These are phyloP conservation scores for Tetrapisispora iriomotensis DNA, from an alignment of 805 yeast genomes.

Conservation along the genomic window DNA sequence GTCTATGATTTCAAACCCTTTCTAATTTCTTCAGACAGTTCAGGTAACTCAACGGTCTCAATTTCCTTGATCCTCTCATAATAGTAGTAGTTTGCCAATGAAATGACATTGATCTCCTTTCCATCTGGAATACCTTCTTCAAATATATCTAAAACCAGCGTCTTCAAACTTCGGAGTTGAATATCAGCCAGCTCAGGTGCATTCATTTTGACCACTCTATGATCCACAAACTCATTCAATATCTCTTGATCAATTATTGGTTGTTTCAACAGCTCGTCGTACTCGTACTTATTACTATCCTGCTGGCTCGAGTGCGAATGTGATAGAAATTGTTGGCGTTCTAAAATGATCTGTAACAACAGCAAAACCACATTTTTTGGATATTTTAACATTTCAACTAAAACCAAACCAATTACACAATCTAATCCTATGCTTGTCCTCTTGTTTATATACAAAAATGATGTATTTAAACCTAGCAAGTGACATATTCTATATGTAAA, in stretches of 20 bases:
- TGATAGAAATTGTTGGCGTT: constrained; percentile 21
- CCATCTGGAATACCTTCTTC: constrained; percentile 9
- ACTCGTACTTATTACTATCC: constrained; percentile 11
- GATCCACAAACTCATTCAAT: constrained; percentile 14
- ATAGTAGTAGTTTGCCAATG: constrained; percentile 25
- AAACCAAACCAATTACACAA: too few relatives aligned
- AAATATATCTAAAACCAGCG: constrained; percentile 17
- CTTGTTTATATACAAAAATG: too few relatives aligned
- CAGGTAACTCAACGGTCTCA: constrained; percentile 16
- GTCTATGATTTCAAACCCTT: neutral
- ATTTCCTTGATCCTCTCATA: constrained; percentile 16
- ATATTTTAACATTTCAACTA: constrained; percentile 3
- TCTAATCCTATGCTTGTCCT: too few relatives aligned
- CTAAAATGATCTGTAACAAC: constrained; percentile 20
- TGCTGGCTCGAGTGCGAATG: constrained; percentile 5
- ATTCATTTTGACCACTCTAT: constrained; percentile 17
- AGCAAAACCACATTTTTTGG: constrained; percentile 20
- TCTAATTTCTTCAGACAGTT: constrained; percentile 4
- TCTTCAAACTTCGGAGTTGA: constrained; percentile 17
- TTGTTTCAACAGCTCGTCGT: constrained; percentile 12
- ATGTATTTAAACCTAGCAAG: too few relatives aligned
- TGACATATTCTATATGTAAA: too few relatives aligned
- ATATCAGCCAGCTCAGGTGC: constrained; percentile 16
- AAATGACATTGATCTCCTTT: constrained; percentile 11
- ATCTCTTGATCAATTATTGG: constrained; percentile 22